A percentile compares a stretch with the other conserved stretches of the same genome.
phyloP scores from a whole-genome alignment of 352 stramenopile genomes.

The Phytophthora brassicae region DNA sequence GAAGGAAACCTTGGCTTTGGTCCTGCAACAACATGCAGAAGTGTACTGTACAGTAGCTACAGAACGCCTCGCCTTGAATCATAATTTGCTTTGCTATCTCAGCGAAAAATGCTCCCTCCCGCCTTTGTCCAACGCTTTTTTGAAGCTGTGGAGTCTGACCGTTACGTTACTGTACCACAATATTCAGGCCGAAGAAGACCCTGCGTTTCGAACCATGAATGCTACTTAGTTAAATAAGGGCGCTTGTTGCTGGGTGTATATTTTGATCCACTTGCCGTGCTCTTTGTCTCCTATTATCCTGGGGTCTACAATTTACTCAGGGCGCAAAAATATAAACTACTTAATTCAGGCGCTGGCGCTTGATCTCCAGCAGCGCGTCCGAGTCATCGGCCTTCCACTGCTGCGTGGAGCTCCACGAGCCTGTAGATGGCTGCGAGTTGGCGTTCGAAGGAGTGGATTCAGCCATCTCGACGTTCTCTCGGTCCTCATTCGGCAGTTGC shows the following conservation, averaged over 20 bases:
- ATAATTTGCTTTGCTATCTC: too few species aligned
- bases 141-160: too few species aligned
- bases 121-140: too few species aligned
- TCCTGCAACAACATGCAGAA: too few species aligned
- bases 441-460: slow-evolving; percentile 31
- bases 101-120: too few species aligned
- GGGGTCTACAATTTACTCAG: slow-evolving; percentile 42
- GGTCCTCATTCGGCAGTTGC: slow-evolving; percentile 33
- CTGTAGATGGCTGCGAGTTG: slow-evolving; percentile 29
- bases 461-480: slow-evolving; percentile 47
- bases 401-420: slow-evolving; percentile 39
- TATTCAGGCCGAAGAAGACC: too few species aligned
- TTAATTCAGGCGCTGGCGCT: slow-evolving; percentile 51
- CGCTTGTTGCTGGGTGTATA: slow-evolving; percentile 25
- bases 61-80: too few species aligned
- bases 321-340: slow-evolving; percentile 36
- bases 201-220: too few species aligned
- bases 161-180: too few species aligned
- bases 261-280: slow-evolving; percentile 30
- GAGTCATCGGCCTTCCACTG: slow-evolving; percentile 36
- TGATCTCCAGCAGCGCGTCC: slow-evolving; percentile 43
- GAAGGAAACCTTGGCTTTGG: too few species aligned
- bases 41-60: too few species aligned
- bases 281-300: slow-evolving; percentile 38
- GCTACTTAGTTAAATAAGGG: slow-evolving; percentile 22